Evolutionary conservation across 1,284 basidiomycete species (phyloP).

Genomic region (Moniliophthora roreri): DNA sequence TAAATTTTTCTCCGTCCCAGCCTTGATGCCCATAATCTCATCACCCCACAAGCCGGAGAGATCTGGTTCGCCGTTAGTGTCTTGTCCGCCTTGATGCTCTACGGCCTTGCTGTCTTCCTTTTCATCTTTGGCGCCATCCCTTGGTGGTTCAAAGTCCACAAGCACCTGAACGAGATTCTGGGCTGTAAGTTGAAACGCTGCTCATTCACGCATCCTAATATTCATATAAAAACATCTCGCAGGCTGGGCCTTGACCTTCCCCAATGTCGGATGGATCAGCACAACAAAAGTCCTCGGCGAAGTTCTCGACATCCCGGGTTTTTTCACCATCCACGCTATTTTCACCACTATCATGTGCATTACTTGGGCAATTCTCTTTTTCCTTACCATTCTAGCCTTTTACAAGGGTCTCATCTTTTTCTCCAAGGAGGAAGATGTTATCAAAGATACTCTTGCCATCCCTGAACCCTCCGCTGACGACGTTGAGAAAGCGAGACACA

Average conservation of each 20-base stretch:
- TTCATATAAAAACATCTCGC: neutral
- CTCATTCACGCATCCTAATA: neutral
- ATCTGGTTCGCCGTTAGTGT: constrained; percentile 47
- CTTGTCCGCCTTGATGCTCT: constrained; percentile 39
- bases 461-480: neutral
- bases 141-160: constrained; percentile 51
- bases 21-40: constrained; percentile 34
- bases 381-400: constrained; percentile 42
- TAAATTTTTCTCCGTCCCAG: constrained; percentile 22
- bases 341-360: constrained; percentile 37
- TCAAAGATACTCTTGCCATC: constrained; percentile 29
- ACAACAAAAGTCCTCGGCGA: constrained; percentile 40
- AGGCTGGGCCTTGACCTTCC: constrained; percentile 51
- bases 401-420: constrained; percentile 44
- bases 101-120: constrained; percentile 47
- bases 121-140: constrained; percentile 45
- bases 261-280: constrained; percentile 51
- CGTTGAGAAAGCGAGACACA: neutral
- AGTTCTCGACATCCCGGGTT: constrained; percentile 38
- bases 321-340: constrained; percentile 38
- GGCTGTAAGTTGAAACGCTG: constrained; percentile 33
- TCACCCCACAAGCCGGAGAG: constrained; percentile 43
- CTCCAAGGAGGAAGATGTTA: constrained; percentile 42
- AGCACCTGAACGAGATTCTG: constrained; percentile 46
- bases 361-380: constrained; percentile 40